A percentile compares a stretch with the other conserved stretches of the same genome.
These are phyloP conservation scores for Geoglossum glabrum DNA, from an alignment of 495 filamentous ascomycete species.

Conservation along the genomic window DNA sequence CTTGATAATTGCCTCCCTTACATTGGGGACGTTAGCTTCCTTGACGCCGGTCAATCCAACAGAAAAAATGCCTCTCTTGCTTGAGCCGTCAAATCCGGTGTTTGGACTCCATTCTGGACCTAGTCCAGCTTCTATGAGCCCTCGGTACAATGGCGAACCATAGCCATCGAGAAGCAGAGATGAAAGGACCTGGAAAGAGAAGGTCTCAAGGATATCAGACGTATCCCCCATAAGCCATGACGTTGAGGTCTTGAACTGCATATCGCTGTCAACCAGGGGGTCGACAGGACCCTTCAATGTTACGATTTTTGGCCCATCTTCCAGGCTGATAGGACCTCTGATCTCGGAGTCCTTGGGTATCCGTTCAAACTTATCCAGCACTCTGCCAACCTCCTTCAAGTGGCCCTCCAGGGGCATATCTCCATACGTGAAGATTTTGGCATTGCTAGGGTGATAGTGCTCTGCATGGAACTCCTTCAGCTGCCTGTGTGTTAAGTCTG, in stretches of 20 bases:
- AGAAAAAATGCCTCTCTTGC: constrained; percentile 63
- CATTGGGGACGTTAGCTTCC: constrained; percentile 51
- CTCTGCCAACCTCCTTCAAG: constrained; percentile 50
- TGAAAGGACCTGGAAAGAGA: constrained; percentile 62
- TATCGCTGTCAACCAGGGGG: constrained; percentile 61
- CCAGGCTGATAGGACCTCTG: constrained; percentile 55
- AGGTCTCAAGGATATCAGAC: constrained; percentile 63
- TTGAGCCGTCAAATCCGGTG: constrained; percentile 67
- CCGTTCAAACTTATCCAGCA: constrained; percentile 47
- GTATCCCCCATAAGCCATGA: constrained; percentile 82
- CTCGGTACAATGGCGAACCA: constrained; percentile 78
- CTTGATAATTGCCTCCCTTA: constrained; percentile 49
- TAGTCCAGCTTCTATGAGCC: constrained; percentile 75
- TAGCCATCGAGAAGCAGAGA: constrained; percentile 80
- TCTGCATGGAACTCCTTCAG: constrained; percentile 66
- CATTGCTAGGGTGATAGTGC: constrained; percentile 93
- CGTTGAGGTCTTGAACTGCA: constrained; percentile 79
- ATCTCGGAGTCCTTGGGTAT: constrained; percentile 50
- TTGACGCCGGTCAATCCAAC: constrained; percentile 74
- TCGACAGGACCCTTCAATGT: constrained; percentile 71
- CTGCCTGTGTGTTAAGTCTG: constrained; percentile 76
- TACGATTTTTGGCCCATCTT: constrained; percentile 40
- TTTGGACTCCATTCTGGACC: constrained; percentile 90
- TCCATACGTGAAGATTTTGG: constrained; percentile 87
- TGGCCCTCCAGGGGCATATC: constrained; percentile 74